These are phyloP conservation scores for Physcia stellaris DNA, from an alignment of 495 filamentous ascomycete genomes.

Conservation along the genomic window DNA sequence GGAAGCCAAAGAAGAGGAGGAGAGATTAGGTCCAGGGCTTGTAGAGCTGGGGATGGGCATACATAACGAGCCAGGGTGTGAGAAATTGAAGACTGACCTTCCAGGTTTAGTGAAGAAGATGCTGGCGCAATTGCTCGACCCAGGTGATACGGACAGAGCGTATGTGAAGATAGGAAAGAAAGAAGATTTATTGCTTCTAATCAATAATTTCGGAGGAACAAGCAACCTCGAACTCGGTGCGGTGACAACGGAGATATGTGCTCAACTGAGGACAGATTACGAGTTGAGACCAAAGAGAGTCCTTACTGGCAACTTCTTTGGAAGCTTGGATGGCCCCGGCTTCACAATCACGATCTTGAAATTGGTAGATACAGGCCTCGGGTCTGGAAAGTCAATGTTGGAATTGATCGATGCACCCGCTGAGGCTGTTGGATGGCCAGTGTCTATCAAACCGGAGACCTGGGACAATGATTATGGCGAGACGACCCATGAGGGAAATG, in stretches of 20 bases:
- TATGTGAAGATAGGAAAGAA: conserved; percentile 54
- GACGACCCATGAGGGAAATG: conserved; percentile 39
- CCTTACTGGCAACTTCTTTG: conserved; percentile 51
- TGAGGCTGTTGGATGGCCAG: conserved; percentile 76
- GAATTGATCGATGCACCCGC: conserved; percentile 76
- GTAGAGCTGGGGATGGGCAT: conserved; percentile 97
- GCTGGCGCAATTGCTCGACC: conserved; percentile 69
- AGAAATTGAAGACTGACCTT: conserved; percentile 51
- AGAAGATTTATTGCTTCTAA: conserved; percentile 58
- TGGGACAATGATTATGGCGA: conserved; percentile 35
- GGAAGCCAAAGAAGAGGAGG: conserved; percentile 41
- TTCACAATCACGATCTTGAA: conserved; percentile 83
- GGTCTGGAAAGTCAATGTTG: conserved; percentile 62
- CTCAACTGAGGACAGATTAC: conserved; percentile 56
- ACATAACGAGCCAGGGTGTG: conserved; percentile 87
- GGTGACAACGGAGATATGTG: conserved; percentile 76
- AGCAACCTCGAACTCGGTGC: conserved; percentile 80
- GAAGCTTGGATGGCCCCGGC: conserved; percentile 81
- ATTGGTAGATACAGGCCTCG: conserved; percentile 66
- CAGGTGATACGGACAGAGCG: conserved; percentile 62
- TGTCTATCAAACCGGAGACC: conserved; percentile 45
- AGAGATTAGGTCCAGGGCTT: conserved; percentile 27
- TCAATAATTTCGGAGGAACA: conserved; percentile 93
- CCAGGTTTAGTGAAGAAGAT: conserved; percentile 61
- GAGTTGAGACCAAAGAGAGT: conserved; percentile 57